Conservation (phyloP, 2,329 filamentous ascomycete genomes). For the Colletotrichum spaethianum region DNA sequence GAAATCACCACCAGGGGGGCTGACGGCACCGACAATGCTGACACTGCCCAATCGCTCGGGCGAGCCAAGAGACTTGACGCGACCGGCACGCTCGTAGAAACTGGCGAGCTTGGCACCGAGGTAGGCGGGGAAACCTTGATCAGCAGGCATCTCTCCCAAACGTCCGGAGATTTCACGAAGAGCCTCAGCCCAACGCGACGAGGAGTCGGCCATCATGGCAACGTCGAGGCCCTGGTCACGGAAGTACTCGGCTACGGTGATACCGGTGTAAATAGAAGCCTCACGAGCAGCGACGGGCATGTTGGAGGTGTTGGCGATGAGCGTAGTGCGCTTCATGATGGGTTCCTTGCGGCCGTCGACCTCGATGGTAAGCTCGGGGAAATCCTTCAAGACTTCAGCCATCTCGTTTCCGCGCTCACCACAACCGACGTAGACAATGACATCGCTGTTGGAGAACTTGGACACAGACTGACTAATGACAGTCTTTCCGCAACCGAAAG, state of each 20-base stretch:
- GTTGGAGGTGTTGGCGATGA: constrained; percentile 99
- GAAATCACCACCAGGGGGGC: constrained; percentile 98
- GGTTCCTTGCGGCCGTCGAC: constrained; percentile 95
- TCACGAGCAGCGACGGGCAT: constrained; percentile 99
- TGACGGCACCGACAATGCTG: constrained; percentile 97
- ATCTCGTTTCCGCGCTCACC: constrained; percentile 99
- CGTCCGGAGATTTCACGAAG: constrained; percentile 98
- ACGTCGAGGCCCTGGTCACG: constrained; percentile 97
- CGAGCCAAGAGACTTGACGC: constrained; percentile 86
- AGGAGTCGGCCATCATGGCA: constrained; percentile 99
- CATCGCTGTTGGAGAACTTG: constrained; percentile 99
- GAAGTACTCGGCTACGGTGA: constrained; percentile 97
- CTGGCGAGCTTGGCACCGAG: constrained; percentile 96
- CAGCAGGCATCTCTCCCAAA: constrained; percentile 99
- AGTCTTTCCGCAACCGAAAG: constrained; percentile 99
- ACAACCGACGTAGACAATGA: constrained; percentile 95
- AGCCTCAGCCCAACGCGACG: constrained; percentile 98
- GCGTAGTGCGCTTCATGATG: constrained; percentile 99
- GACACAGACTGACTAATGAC: constrained; percentile 99
- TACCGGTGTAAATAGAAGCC: constrained; percentile 98
- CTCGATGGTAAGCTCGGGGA: constrained; percentile 96
- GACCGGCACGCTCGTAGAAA: constrained; percentile 98
- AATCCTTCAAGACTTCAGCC: constrained; percentile 99
- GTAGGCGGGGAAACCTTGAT: constrained; percentile 99
- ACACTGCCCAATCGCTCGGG: constrained; percentile 92